Evolutionary conservation across 805 yeast species (phyloP), one percentile per base, ranked within the genome.

Genomic region (Kodamaea jinghongensis): DNA sequence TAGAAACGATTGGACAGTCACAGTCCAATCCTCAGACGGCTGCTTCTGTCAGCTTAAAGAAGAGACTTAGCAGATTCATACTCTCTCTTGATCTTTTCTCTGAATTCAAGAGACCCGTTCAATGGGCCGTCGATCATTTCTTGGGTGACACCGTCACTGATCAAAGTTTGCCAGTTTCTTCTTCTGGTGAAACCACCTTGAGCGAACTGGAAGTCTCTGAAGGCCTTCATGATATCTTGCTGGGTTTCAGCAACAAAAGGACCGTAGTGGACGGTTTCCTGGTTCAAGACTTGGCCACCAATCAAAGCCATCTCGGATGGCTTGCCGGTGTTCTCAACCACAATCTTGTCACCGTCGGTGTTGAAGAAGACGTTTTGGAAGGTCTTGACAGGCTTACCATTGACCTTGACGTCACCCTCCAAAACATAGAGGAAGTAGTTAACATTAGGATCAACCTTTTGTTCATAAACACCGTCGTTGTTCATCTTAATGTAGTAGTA

Each of bases 201-300:
- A 41, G 78, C 83, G 4, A 26, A 14, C 61, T 83, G 93, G 58
- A 83, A 90, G 56, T 85, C 89, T 60, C 65, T 53, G 52, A 86
- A 81, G 0, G 87, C 93, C 50, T 83, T 63, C 48, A 78, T 72
- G 44, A 89, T 81, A 46, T 76, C 78, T 38, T 79, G 84, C 40
- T 72, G 70, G 16, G 83, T 65, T 6, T 85, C 76, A 46, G 86
- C 91, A 13, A 89, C 96, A 56, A 89, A 90, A 10, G 96, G 96
- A n/a, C 96, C 97, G 57, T 88, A 83, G 56, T 88, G 96, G 23
- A 86, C 84, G 41, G 85, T 71, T 14, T 79, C 76, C 65, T 87
- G 96, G 49, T 86, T 75, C 40, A 86, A 65, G 13, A 76, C 74
- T 56, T 84, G 62, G 42, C 96, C 96, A 23, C 88, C 93, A 47